A percentile compares a stretch with the other conserved stretches of the same genome.
phyloP scores from a whole-genome alignment of 139 green algal species.

The Prasinococcaceae sp. region DNA sequence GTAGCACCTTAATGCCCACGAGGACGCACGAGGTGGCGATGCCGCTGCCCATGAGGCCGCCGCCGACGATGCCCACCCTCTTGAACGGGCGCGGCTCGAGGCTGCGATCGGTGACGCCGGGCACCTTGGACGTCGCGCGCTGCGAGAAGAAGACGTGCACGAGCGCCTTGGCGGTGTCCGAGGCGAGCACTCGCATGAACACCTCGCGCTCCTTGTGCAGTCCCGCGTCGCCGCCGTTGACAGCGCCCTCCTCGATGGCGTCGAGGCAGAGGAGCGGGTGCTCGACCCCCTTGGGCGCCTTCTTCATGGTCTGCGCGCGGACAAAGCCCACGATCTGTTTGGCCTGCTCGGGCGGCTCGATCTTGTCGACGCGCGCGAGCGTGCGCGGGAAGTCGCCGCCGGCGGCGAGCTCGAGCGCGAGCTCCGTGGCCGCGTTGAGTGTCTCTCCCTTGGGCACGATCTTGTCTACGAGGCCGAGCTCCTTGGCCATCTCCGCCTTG shows the following conservation, averaged over 20 bases:
- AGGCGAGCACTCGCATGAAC: slow-evolving; percentile 22
- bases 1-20: slow-evolving; percentile 44
- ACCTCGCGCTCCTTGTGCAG: slow-evolving; percentile 40
- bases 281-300: slow-evolving; percentile 28
- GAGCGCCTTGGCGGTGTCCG: slow-evolving; percentile 54
- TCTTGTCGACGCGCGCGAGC: slow-evolving; percentile 42
- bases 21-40: slow-evolving; percentile 80
- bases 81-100: slow-evolving; percentile 60
- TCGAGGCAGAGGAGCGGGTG: slow-evolving; percentile 91
- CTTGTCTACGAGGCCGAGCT: slow-evolving; percentile 79
- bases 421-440: slow-evolving; percentile 30
- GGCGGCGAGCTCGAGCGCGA: slow-evolving; percentile 71
- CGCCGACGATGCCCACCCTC: slow-evolving; percentile 79
- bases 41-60: slow-evolving; percentile 91
- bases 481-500: slow-evolving; percentile 35
- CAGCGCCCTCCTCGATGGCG: slow-evolving; percentile 62
- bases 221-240: slow-evolving; percentile 58
- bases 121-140: slow-evolving; percentile 75
- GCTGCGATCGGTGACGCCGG: slow-evolving; percentile 66
- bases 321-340: slow-evolving; percentile 67
- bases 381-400: slow-evolving; percentile 28
- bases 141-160: slow-evolving; percentile 98
- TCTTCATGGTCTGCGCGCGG: slow-evolving; percentile 27
- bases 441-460: slow-evolving; percentile 49
- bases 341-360: slow-evolving; percentile 62